These are phyloP conservation scores for Nemania sp. DNA, from an alignment of 2,329 filamentous ascomycete genomes.

Conservation along the genomic window DNA sequence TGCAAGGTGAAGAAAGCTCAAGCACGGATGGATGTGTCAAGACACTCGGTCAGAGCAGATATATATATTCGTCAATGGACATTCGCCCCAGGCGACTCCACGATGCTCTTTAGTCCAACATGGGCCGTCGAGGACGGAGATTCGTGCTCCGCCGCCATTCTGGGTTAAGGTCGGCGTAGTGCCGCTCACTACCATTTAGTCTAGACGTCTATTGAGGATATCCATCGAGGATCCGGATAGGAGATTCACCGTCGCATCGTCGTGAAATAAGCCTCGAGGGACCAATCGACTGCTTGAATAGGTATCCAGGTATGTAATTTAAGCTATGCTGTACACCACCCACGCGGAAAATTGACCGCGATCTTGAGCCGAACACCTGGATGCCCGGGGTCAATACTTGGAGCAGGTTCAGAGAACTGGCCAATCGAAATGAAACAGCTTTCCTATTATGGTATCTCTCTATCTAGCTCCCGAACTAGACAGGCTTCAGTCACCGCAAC, in stretches of 20 bases:
- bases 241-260: not conserved
- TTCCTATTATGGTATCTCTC: constrained; percentile 11
- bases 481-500: no score
- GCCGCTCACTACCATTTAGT: not conserved
- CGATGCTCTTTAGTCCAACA: not conserved
- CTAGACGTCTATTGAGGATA: not conserved
- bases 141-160: constrained; percentile 20
- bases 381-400: not conserved
- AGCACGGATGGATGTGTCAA: no score
- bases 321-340: not conserved
- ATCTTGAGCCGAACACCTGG: not conserved
- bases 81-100: not conserved
- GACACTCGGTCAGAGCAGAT: not conserved
- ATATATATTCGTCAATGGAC: not conserved
- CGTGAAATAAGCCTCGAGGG: not conserved
- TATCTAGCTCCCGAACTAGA: no score
- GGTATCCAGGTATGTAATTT: not conserved
- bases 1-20: not conserved
- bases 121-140: constrained; percentile 14
- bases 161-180: not conserved
- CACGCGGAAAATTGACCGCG: not conserved
- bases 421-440: constrained; percentile 9
- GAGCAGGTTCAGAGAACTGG: not conserved
- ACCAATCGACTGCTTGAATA: not conserved
- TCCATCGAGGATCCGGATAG: not conserved